These are phyloP conservation scores for Moricandia moricandioides DNA, from an alignment of 345 rosid genomes.

Conservation along the genomic window DNA sequence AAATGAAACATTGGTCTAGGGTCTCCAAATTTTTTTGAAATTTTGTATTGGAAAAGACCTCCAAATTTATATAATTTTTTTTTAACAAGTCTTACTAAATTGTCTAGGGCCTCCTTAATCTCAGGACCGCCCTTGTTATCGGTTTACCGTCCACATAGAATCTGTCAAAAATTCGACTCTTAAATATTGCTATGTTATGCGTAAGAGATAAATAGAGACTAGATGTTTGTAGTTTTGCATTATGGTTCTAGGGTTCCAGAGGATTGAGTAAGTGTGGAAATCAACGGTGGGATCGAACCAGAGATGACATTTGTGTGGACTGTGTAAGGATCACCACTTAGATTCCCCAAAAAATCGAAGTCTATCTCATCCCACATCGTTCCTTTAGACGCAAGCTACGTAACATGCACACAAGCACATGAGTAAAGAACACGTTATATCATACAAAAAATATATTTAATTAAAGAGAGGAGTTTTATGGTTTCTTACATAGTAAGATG, in stretches of 20 bases:
- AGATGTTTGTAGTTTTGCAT: background rate
- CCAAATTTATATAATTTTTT: too few species aligned
- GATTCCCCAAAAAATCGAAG: slow-evolving; percentile 55
- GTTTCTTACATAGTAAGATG: slow-evolving; percentile 45
- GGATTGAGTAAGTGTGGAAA: background rate
- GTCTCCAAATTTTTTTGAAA: too few species aligned
- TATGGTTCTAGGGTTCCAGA: background rate
- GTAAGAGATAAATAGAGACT: background rate
- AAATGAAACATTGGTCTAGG: too few species aligned
- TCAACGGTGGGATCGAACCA: slow-evolving; percentile 30
- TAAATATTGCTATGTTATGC: background rate
- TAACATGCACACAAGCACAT: slow-evolving; percentile 2
- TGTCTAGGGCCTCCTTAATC: too few species aligned
- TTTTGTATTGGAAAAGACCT: too few species aligned
- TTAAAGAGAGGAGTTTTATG: background rate
- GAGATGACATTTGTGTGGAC: slow-evolving; percentile 55
- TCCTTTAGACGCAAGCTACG: slow-evolving; percentile 51
- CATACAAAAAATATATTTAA: background rate
- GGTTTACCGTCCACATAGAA: slow-evolving; percentile 36
- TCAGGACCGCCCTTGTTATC: too few species aligned
- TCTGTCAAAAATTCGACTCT: background rate
- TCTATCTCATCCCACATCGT: slow-evolving; percentile 59
- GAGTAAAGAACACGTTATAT: background rate
- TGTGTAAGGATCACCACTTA: slow-evolving; percentile 55
- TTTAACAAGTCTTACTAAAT: too few species aligned